Evolutionary conservation across 164 flowering plant genomes (phyloP), one percentile per base, ranked within the genome.

Genomic region (Magnolia changhungtana): DNA sequence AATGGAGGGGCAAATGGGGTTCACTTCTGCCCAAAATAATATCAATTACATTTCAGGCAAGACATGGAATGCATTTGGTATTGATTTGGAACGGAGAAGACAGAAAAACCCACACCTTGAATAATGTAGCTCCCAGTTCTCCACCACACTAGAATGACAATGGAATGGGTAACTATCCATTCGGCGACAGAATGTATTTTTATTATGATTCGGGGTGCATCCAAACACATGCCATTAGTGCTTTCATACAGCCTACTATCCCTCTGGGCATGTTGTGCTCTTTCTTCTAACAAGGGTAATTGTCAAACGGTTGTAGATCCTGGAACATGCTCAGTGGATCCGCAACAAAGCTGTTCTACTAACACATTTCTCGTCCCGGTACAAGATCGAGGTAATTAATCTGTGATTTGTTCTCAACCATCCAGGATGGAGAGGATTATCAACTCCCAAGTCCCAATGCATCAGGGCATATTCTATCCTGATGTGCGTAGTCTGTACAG

Each of bases 281-380:
- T 24, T 23, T 24, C 50, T 71, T 75, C 79, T 74, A 45, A 75
- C 37, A 4, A 24, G 31, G 49, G 65, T 55, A 72, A 59, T 52
- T 72, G 13, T 78, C 77, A 18, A 67, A 70, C 31, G 70, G 72
- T 55, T 87, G 88, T 87, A 96, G 99, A 84, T 94, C 75, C 83
- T 94, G 71, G 92, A 90, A 76, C 72, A 96, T 76, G 92, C 96
- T 21, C 73, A 96, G 72, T 94, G 99, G 99, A 87, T 94, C 71
- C 83, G 97, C 69, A 96, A 87, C 78, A 88, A 92, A 80, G 80
- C 97, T 18, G 67, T 94, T 63, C 50, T 96, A 81, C 82, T 96
- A 70, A 94, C 97, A 70, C 98, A 96, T 87, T 96, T 96, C 85
- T 96, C 99, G 16, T 84, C 98, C 21, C 94, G 97, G 63, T 92